These are phyloP conservation scores for Lycium barbarum DNA, from an alignment of 257 asterid species.

Conservation along the genomic window DNA sequence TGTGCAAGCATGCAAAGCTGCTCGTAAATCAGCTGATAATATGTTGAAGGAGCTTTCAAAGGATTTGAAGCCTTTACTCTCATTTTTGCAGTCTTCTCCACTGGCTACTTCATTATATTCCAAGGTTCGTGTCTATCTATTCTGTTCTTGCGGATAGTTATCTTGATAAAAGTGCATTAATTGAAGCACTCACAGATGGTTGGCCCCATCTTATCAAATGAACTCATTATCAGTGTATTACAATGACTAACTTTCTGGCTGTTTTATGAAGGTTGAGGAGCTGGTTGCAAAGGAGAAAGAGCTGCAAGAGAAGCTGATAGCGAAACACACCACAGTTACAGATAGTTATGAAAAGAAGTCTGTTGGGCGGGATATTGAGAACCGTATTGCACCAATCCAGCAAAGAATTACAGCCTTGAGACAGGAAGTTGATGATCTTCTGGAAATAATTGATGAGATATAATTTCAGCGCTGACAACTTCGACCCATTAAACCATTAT, in stretches of 20 bases:
- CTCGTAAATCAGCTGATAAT: constrained; percentile 85
- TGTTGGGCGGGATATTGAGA: constrained; percentile 78
- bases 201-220: neutral
- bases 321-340: constrained; percentile 77
- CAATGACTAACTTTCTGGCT: neutral
- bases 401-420: constrained; percentile 76
- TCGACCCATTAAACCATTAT: constrained; percentile 31
- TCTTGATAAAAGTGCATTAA: neutral
- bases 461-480: constrained; percentile 35
- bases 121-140: constrained; percentile 60
- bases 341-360: constrained; percentile 89
- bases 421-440: constrained; percentile 90
- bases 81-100: constrained; percentile 79
- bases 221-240: neutral
- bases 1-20: constrained; percentile 86
- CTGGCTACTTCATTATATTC: constrained; percentile 70
- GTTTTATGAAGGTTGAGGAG: constrained; percentile 74
- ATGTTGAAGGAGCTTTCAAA: constrained; percentile 75
- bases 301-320: constrained; percentile 83
- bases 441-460: constrained; percentile 85
- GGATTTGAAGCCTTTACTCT: constrained; percentile 71
- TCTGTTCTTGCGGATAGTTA: constrained; percentile 20
- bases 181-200: neutral
- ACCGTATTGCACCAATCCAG: constrained; percentile 80
- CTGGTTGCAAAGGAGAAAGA: constrained; percentile 84